These are phyloP conservation scores for Termitomyces sp. DNA, from an alignment of 768 basidiomycete genomes.

Conservation along the genomic window DNA sequence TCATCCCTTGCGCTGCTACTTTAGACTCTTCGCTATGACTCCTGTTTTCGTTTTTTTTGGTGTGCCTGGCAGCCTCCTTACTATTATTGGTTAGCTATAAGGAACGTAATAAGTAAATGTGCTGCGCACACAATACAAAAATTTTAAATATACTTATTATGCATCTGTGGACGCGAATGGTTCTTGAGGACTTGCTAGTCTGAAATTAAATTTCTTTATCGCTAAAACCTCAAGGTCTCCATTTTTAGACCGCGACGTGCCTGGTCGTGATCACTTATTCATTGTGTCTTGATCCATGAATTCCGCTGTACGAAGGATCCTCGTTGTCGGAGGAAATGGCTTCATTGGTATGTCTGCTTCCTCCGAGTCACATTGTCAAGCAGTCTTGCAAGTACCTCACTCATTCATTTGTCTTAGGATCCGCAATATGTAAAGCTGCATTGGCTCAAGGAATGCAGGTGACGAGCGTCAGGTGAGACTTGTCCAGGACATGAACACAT, in stretches of 20 bases:
- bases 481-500: not conserved
- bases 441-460: conserved; percentile 82
- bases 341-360: conserved; percentile 66
- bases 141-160: not conserved
- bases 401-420: conserved; percentile 48
- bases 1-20: conserved; percentile 6
- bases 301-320: conserved; percentile 48
- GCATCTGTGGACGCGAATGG: not conserved
- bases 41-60: not conserved
- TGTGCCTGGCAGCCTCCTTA: conserved; percentile 5
- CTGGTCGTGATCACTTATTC: not conserved
- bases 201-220: too few species aligned
- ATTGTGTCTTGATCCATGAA: conserved; percentile 20
- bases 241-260: not conserved
- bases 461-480: conserved; percentile 74
- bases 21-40: not conserved
- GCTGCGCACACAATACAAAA: conserved; percentile 1
- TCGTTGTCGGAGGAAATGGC: conserved; percentile 98
- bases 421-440: conserved; percentile 88
- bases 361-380: not conserved
- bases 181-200: too few species aligned
- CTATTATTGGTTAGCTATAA: not conserved
- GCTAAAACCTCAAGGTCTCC: not conserved
- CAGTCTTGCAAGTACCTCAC: not conserved
- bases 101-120: conserved; percentile 2